These are phyloP conservation scores for Nicotiana tabacum DNA, from an alignment of 257 asterid species.

Conservation along the genomic window DNA sequence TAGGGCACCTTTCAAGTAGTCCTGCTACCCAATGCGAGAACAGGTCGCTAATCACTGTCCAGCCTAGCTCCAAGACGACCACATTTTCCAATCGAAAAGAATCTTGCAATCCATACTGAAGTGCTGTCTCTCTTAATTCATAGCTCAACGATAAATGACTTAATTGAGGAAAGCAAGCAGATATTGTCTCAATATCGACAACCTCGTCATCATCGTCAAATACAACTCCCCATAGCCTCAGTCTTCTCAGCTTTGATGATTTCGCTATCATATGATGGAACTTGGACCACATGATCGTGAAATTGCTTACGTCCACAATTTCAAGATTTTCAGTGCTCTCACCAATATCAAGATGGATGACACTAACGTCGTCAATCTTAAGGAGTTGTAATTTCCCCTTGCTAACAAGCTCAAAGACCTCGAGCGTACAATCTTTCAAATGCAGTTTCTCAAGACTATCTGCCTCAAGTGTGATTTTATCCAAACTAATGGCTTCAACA, in stretches of 20 bases:
- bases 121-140: conserved; percentile 67
- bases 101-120: conserved; percentile 70
- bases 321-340: conserved; percentile 80
- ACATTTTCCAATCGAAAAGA: conserved; percentile 67
- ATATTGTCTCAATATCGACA: conserved; percentile 77
- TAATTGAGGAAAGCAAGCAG: conserved; percentile 72
- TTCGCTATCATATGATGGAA: conserved; percentile 85
- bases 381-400: conserved; percentile 63
- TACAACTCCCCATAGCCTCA: conserved; percentile 89
- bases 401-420: conserved; percentile 76
- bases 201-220: conserved; percentile 91
- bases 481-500: conserved; percentile 88
- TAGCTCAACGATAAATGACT: conserved; percentile 66
- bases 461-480: conserved; percentile 75
- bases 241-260: conserved; percentile 61
- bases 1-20: conserved; percentile 69
- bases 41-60: conserved; percentile 72
- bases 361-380: conserved; percentile 86
- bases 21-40: conserved; percentile 77
- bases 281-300: conserved; percentile 89
- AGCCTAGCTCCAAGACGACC: conserved; percentile 76
- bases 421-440: conserved; percentile 82
- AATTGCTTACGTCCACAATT: conserved; percentile 83
- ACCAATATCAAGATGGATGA: conserved; percentile 86
- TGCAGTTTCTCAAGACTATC: conserved; percentile 80